Base-by-base conservation (phyloP, 225 moss, liverwort and hornwort species). In the Asterella californica region DNA sequence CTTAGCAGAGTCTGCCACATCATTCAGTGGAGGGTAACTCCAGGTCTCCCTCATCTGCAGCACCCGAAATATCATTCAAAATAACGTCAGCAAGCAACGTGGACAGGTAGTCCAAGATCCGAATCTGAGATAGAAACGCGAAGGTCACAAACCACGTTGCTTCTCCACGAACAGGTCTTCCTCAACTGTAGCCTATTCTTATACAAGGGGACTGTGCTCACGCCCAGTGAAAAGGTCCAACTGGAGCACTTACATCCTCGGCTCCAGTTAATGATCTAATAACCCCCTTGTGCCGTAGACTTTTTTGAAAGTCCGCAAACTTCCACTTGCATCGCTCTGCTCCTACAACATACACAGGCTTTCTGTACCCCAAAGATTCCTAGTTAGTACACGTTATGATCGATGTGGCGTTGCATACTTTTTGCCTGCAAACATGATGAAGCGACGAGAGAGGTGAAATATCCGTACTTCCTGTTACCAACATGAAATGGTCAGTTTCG, bases 1-100 rank as follows among this genome's bases (percentile, higher is more conserved):
- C 76, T 77, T 90, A 15, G 95, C 87, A 76, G 93, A 89, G n/a
- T 95, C 99, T 36, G 87, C 86, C 45, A 92, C 90, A 76, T 99
- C 99, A 78, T 99, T 93, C 37, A 99, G 90, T 76, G 99, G 99
- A 74, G 99, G 99, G 81, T 99, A 99, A 81, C 99, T 99, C 99
- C 99, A 99, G 85, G 92, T 99, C 78, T 99, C 99, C 84, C 95
- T 93, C 91, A 99, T 91, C 99, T 99, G 89, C 87, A 82, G 65
- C 66, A 79, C 46, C 32, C 57, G 30, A 52, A 9, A 59, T n/a
- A n/a, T 34, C 32, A 30, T 60, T 10, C 59, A 74, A 45, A 74
- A 33, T 6, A 50, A 30, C 7, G 18, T 54, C 4, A 32, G 52
- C 32, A 32, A 15, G 47, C 1, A n/a, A 27, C 25, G 46, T 47